Percentiles rank a stretch among this genome's conserved stretches.
Evolutionary conservation across 805 yeast species (phyloP).

Genomic region (Hanseniaspora lachancei): DNA sequence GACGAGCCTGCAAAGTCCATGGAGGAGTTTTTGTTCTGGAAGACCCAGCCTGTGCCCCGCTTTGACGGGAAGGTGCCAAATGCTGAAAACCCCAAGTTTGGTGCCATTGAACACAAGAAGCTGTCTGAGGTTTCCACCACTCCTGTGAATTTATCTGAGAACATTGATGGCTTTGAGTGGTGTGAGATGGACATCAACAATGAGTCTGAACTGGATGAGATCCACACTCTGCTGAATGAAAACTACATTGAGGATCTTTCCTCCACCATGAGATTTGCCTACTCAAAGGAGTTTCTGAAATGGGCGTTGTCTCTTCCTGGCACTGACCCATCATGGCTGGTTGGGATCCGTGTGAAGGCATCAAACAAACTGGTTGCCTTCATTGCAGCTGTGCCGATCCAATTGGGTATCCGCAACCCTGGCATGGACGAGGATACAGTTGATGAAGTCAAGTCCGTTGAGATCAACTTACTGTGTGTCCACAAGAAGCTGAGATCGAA

Average conservation of each 20-base stretch:
- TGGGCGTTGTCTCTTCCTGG: constrained; percentile 97
- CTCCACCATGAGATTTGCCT: constrained; percentile 82
- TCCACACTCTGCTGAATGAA: constrained; percentile 66
- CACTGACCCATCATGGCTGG: constrained; percentile 76
- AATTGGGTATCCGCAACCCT: constrained; percentile 48
- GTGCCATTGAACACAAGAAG: constrained; percentile 27
- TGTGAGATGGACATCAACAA: constrained; percentile 50
- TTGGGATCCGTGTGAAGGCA: constrained; percentile 76
- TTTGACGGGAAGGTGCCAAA: constrained; percentile 47
- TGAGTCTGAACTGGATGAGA: constrained; percentile 41
- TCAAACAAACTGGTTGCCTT: constrained; percentile 77
- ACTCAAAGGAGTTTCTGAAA: constrained; percentile 64
- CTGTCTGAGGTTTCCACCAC: constrained; percentile 57
- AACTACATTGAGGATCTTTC: constrained; percentile 93
- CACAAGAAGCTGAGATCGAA: constrained; percentile 90
- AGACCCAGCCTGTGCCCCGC: constrained; percentile 84
- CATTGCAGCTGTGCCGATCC: constrained; percentile 78
- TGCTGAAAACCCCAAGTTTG: constrained; percentile 43
- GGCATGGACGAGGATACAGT: constrained; percentile 18
- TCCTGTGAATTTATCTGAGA: constrained; percentile 53
- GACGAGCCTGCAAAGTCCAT: constrained; percentile 40
- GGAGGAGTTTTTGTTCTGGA: constrained; percentile 84
- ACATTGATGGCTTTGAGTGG: constrained; percentile 74
- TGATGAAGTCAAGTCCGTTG: constrained; percentile 50
- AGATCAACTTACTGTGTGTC: constrained; percentile 85